A percentile compares a stretch with the other conserved stretches of the same genome.
Evolutionary conservation across 176 grass and related monocot genomes (phyloP).

Genomic region (Bolboschoenus planiculmis): DNA sequence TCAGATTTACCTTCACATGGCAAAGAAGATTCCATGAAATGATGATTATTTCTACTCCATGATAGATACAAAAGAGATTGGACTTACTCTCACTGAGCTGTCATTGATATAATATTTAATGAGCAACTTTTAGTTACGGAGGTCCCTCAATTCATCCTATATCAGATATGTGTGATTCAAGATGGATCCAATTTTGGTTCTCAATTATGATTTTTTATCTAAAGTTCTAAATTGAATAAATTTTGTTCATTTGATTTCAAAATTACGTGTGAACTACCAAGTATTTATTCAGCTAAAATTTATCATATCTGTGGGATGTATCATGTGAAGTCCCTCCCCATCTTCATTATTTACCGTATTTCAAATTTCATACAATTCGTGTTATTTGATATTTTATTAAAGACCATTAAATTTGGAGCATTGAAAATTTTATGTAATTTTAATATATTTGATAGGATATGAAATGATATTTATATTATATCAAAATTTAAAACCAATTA

Average conservation of each 20-base stretch:
- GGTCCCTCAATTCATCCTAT: not conserved
- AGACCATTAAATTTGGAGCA: too few species aligned
- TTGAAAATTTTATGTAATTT: too few species aligned
- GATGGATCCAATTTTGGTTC: not conserved
- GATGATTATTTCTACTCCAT: slow-evolving; percentile 8
- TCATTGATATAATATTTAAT: not conserved
- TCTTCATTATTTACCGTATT: too few species aligned
- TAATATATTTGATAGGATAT: too few species aligned
- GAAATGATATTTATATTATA: too few species aligned
- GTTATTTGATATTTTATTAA: too few species aligned
- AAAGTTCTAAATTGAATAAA: not conserved
- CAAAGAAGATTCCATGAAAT: slow-evolving; percentile 8
- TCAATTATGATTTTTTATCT: not conserved
- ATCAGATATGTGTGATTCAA: not conserved
- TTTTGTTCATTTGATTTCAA: not conserved
- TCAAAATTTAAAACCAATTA: too few species aligned
- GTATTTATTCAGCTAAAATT: not conserved
- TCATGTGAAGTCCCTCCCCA: too few species aligned
- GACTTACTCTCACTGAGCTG: not conserved
- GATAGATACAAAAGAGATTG: not conserved
- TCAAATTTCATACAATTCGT: too few species aligned
- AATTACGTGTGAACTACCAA: not conserved
- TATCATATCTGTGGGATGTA: not conserved
- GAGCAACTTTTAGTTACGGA: not conserved
- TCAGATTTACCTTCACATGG: slow-evolving; percentile 20